Conservation (phyloP, 192 early-diverging fungal species). For the Podochytrium sp. region DNA sequence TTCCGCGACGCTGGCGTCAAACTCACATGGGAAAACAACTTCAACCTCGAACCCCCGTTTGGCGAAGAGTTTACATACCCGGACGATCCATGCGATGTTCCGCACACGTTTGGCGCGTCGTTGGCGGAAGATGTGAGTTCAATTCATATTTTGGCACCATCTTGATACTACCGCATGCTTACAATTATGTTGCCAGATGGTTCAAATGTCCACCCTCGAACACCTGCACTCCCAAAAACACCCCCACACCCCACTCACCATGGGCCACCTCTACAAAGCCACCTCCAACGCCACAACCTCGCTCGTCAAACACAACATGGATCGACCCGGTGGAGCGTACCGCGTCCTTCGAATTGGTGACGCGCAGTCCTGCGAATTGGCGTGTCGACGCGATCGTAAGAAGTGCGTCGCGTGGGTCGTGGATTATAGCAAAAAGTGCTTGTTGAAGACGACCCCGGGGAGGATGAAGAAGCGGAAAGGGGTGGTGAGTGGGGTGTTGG, state of each 20-base stretch:
- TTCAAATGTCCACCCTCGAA: too few relatives aligned
- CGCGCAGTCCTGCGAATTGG: background rate
- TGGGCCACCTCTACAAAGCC: background rate
- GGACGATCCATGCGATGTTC: constrained; percentile 40
- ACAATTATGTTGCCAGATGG: too few relatives aligned
- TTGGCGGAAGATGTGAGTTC: constrained; percentile 11
- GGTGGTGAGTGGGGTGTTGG: background rate
- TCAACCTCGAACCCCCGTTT: too few relatives aligned
- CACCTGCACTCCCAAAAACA: too few relatives aligned
- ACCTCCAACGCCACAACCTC: background rate
- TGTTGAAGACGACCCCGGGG: background rate
- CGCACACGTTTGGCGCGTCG: constrained; percentile 43
- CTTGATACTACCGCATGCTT: too few relatives aligned
- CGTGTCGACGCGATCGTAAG: background rate
- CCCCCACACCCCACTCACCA: background rate
- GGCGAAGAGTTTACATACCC: constrained; percentile 7
- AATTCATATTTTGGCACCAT: too few relatives aligned
- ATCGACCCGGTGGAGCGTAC: background rate
- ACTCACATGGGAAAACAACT: constrained; percentile 4
- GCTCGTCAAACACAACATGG: background rate
- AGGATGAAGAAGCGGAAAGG: background rate
- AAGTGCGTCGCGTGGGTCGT: background rate
- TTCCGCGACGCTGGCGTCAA: constrained; percentile 42
- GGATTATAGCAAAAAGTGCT: background rate
- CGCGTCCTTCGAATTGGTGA: background rate